Evolutionary conservation across 2,329 filamentous ascomycete genomes (phyloP), one percentile per base, ranked within the genome.

Genomic region (Basipetospora chlamydospora): DNA sequence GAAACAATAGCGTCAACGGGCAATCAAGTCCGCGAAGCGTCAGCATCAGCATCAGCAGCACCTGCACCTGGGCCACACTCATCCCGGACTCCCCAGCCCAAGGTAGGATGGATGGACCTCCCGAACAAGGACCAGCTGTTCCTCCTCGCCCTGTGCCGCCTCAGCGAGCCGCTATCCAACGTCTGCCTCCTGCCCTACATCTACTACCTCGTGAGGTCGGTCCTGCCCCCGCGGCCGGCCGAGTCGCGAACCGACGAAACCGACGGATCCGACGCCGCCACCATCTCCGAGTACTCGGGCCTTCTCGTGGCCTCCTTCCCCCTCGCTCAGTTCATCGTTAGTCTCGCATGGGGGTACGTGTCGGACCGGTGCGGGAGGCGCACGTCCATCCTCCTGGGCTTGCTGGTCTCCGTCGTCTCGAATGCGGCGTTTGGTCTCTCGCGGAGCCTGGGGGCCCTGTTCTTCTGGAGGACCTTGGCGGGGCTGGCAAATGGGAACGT

Each of bases 171-270:
- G 2, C 57, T 84, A 30, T 77, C 77, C 0, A 76, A 80, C 46
- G 78, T 77, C 9, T 73, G 66, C 13, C 56, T 80, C 4, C 64
- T 76, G 26, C 69, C 76, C 2, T 84, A 84, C 52, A 66, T 85
- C 51, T 84, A 79, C 57, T 82, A 80, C 54, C 77, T 82, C 50
- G 67, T 85, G 12, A 71, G 71, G 41, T 82, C 74, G 0, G 81
- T 82, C 42, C 42, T 58, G 33, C 31, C 46, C 18, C n/a, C 11
- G 11, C 18, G 21, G n/a, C 16, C 26, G 16, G 57, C 16, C 53
- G 6, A 10, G 16, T 2, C 30, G 3, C 10, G 12, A 12, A 17
- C 20, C 11, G 7, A 5, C 16, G 20, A 11, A 2, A 33, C 67
- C 15, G 58, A 68, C 3, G 68, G 37, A 12, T 20, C 32, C 25